These are phyloP conservation scores for Steccherinum ochraceum DNA, from an alignment of 768 basidiomycete genomes.

Conservation along the genomic window DNA sequence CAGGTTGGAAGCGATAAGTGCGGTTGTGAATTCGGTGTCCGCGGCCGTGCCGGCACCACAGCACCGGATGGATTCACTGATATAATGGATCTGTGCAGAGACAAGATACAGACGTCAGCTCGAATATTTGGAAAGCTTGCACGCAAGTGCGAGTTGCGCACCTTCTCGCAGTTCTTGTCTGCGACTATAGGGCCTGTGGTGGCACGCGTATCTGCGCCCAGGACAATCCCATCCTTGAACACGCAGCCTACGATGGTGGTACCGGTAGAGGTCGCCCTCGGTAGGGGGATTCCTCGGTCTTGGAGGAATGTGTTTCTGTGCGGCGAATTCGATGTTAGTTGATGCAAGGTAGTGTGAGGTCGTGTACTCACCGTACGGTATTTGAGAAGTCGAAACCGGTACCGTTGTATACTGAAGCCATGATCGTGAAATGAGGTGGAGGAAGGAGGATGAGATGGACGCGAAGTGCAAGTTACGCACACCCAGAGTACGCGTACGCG, in stretches of 20 bases:
- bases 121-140: too few relatives aligned
- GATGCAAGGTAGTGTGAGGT: neutral
- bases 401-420: constrained; percentile 39
- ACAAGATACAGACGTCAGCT: too few relatives aligned
- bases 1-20: constrained; percentile 93
- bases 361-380: constrained; percentile 46
- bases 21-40: constrained; percentile 93
- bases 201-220: constrained; percentile 95
- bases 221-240: constrained; percentile 86
- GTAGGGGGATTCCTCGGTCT: constrained; percentile 64
- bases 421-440: constrained; percentile 27
- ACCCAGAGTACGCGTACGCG: constrained; percentile 23
- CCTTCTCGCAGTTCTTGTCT: constrained; percentile 99
- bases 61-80: constrained; percentile 92
- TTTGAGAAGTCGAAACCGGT: constrained; percentile 80
- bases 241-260: constrained; percentile 98
- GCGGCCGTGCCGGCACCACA: constrained; percentile 99
- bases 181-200: constrained; percentile 93
- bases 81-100: constrained; percentile 86
- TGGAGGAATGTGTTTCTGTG: constrained; percentile 66
- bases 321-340: too few relatives aligned
- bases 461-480: constrained; percentile 1
- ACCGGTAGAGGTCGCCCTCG: constrained; percentile 87
- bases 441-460: constrained; percentile 2
- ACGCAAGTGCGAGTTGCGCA: too few relatives aligned